phyloP scores from a whole-genome alignment of 106 monocot species.

The Amphibolis antarctica region DNA sequence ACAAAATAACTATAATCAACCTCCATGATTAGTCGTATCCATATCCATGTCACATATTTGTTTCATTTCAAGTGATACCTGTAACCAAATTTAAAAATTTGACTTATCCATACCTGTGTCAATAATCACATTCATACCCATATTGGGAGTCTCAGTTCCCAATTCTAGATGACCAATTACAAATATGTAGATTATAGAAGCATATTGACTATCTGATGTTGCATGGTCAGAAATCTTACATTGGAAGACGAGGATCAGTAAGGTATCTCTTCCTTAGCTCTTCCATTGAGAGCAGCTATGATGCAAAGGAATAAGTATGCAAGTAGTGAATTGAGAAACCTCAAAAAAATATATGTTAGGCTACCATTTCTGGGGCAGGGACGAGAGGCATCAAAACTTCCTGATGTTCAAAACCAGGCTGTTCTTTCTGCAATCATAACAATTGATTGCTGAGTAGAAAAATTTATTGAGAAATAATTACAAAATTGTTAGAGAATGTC shows the following conservation, averaged over 20 bases:
- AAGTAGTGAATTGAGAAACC: no score
- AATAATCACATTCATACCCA: no score
- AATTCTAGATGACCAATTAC: no score
- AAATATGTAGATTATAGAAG: background rate
- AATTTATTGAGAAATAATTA: background rate
- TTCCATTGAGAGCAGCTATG: slow-evolving; percentile 78
- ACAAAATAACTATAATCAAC: no score
- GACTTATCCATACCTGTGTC: no score
- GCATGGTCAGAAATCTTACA: slow-evolving; percentile 29
- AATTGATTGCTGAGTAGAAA: background rate
- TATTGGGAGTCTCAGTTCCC: no score
- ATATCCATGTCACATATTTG: no score
- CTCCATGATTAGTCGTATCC: no score
- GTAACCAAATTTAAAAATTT: no score
- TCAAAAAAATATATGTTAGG: background rate
- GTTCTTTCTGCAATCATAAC: slow-evolving; percentile 53
- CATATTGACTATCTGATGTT: background rate
- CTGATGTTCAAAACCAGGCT: slow-evolving; percentile 81
- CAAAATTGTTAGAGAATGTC: background rate
- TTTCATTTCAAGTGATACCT: no score
- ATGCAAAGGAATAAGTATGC: slow-evolving; percentile 4
- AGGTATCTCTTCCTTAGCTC: slow-evolving; percentile 59
- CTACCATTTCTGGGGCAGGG: slow-evolving; percentile 62
- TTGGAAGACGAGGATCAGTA: slow-evolving; percentile 86
- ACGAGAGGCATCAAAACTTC: slow-evolving; percentile 59